phyloP scores from a whole-genome alignment of 2,329 filamentous ascomycete genomes.

The Neofusicoccum laricinum region DNA sequence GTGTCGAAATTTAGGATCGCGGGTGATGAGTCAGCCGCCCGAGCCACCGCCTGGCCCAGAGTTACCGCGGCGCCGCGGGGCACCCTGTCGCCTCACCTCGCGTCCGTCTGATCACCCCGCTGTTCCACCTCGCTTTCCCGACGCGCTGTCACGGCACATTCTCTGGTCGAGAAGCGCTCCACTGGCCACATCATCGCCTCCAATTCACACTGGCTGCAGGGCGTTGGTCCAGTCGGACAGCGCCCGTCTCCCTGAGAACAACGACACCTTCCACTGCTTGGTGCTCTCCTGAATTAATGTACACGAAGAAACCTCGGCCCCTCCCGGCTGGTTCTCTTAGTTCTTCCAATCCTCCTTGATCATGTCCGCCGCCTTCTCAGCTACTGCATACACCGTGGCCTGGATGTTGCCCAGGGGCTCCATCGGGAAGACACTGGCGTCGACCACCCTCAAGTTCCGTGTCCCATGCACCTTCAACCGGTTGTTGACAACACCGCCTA shows the following conservation, averaged over 20 bases:
- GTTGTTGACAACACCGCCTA: conserved; percentile 29
- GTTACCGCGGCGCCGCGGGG: neutral
- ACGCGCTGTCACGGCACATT: no score
- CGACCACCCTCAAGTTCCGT: conserved; percentile 15
- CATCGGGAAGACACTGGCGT: conserved; percentile 19
- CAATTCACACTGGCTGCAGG: no score
- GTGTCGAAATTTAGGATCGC: neutral
- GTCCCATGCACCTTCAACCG: conserved; percentile 27
- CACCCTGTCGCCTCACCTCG: neutral
- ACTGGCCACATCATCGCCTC: no score
- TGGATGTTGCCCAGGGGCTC: conserved; percentile 14
- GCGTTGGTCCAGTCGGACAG: no score
- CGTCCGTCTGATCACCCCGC: no score
- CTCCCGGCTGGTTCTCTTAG: neutral
- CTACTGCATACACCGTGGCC: conserved; percentile 12
- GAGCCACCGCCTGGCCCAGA: neutral
- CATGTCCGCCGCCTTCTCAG: conserved; percentile 25
- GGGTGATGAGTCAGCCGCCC: conserved; percentile 1
- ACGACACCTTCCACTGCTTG: neutral
- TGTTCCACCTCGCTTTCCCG: neutral
- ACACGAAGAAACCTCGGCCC: neutral
- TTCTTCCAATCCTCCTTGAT: conserved; percentile 21
- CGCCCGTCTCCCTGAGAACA: neutral
- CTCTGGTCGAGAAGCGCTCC: no score
- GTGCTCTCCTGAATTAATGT: neutral